phyloP scores from a whole-genome alignment of 495 filamentous ascomycete species.

The Aspergillus campestris region DNA sequence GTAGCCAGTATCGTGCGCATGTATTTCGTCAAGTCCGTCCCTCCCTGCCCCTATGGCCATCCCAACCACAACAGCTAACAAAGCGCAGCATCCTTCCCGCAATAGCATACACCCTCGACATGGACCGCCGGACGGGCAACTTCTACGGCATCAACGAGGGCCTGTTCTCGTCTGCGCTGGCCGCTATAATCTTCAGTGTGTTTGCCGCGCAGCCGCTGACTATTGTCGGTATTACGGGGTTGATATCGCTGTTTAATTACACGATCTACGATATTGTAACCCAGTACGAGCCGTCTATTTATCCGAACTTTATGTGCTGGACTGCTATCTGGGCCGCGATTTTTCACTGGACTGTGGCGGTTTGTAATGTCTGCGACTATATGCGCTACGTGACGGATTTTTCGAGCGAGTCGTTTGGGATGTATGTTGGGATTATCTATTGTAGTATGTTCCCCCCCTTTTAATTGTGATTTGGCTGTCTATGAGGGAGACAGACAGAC shows the following conservation, averaged over 20 bases:
- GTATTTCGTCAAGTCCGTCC: constrained; percentile 67
- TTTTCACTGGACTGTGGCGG: constrained; percentile 61
- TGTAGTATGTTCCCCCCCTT: constrained; percentile 55
- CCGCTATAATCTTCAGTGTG: constrained; percentile 59
- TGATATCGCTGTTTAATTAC: constrained; percentile 72
- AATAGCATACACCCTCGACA: constrained; percentile 66
- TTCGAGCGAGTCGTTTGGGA: constrained; percentile 67
- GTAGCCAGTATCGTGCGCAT: constrained; percentile 67
- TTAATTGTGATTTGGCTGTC: constrained; percentile 47
- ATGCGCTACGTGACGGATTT: constrained; percentile 66
- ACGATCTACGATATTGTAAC: constrained; percentile 67
- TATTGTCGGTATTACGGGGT: constrained; percentile 74
- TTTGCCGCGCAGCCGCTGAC: constrained; percentile 62
- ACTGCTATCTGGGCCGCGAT: constrained; percentile 64
- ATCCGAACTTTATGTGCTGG: constrained; percentile 69
- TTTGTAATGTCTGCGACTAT: constrained; percentile 64
- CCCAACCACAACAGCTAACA: neutral
- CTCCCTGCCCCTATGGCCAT: neutral
- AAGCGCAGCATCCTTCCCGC: constrained; percentile 58
- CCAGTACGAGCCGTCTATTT: constrained; percentile 48
- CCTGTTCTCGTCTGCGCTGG: constrained; percentile 60
- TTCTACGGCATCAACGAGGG: constrained; percentile 70
- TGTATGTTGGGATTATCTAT: constrained; percentile 72
- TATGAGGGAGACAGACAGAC: too few species aligned
- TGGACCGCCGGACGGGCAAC: constrained; percentile 61